Percentiles rank a stretch among this genome's conserved stretches.
Conservation (phyloP, 177 flowering plant genomes). For the Vitis hybrid region DNA sequence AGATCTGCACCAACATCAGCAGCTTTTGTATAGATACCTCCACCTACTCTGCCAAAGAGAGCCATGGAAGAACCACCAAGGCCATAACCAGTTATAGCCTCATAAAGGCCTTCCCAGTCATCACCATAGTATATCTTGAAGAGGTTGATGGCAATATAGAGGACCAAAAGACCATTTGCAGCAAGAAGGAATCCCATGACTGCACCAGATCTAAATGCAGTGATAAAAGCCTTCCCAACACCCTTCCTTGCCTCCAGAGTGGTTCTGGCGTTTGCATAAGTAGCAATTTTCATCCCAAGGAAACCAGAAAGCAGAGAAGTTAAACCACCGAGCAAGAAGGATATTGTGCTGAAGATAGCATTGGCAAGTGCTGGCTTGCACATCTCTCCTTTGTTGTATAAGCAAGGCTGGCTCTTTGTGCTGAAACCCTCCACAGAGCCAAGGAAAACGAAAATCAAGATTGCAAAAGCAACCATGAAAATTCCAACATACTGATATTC, state of each 20-base stretch:
- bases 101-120: slow-evolving; percentile 88
- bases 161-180: slow-evolving; percentile 82
- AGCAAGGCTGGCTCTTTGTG: slow-evolving; percentile 59
- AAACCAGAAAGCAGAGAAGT: slow-evolving; percentile 83
- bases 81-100: slow-evolving; percentile 88
- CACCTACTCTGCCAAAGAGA: slow-evolving; percentile 90
- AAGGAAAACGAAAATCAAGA: slow-evolving; percentile 77
- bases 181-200: slow-evolving; percentile 96
- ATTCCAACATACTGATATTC: slow-evolving; percentile 79
- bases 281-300: slow-evolving; percentile 93
- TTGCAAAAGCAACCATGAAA: slow-evolving; percentile 81
- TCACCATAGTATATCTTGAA: slow-evolving; percentile 86
- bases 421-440: slow-evolving; percentile 91
- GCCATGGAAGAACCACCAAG: slow-evolving; percentile 96
- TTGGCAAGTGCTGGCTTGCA: slow-evolving; percentile 92
- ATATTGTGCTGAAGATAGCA: slow-evolving; percentile 72
- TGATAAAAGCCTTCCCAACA: slow-evolving; percentile 84
- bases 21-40: slow-evolving; percentile 89
- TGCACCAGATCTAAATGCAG: slow-evolving; percentile 85
- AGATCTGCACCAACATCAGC: slow-evolving; percentile 98
- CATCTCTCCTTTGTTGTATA: slow-evolving; percentile 43
- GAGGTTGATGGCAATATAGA: slow-evolving; percentile 67
- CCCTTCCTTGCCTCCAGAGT: slow-evolving; percentile 88
- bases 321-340: slow-evolving; percentile 79
- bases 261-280: slow-evolving; percentile 87